Base-by-base conservation (phyloP, 2,329 filamentous ascomycete species). In the Penicillium sp. region DNA sequence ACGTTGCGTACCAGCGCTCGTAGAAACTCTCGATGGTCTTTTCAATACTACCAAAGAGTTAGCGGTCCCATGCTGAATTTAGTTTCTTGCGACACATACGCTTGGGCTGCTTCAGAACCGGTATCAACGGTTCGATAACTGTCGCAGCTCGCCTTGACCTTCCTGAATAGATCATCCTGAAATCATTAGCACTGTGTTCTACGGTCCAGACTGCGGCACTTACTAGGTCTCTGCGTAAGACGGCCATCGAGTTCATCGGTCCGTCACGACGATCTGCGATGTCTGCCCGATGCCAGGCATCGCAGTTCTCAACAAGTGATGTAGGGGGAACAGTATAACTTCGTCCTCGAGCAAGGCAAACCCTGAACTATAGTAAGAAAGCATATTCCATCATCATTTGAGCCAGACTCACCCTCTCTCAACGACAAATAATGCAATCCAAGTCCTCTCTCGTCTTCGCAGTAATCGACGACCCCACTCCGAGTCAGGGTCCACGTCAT, bases 401-500 rank as follows among this genome's bases (percentile, higher is more conserved):
- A 36, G 24, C 28, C 29, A 16, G 43, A 45, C 62, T 48, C 46
- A 84, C 76, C 86, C 87, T 70, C 87, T 76, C 64, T 90, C 87
- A 0, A 90, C 78, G 0, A 89, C 86, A 65, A 89, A 90, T 1
- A 90, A 70, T 0, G 86, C 83, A 51, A 90, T 79, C 86, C 86
- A 90, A 7, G 83, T 83, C 55, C 87, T 76, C 67, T 90, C 87
- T 43, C 87, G 76, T 48, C 85, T 78, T 39, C 87, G 78, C 3
- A 89, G 68, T 2, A 90, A 71, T 36, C 85, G 72, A 50, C 80
- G 77, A 1, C 86, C 87, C 62, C 78, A 78, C 54, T 83, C 79
- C 0, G 85, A 88, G 24, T 67, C 67, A 0, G 82, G 78, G 42
- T 88, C 84, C 5, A 89, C 69, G 45, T 86, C 79, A 31, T 79